Conservation (phyloP, 768 basidiomycete species). For the Myochromella boudieri region DNA sequence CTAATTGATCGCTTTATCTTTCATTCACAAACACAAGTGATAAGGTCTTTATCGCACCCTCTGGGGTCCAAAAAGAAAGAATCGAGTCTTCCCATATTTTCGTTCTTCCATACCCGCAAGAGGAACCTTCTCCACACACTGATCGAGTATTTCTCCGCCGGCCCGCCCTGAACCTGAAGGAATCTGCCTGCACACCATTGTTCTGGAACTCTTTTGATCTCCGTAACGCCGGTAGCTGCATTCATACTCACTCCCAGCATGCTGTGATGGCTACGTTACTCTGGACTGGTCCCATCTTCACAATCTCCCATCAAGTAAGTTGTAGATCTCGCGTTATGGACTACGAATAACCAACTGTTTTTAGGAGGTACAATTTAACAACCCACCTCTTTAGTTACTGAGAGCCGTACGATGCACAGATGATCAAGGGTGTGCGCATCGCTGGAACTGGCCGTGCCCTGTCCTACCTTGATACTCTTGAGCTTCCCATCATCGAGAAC, state of each 20-base stretch:
- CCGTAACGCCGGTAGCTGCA: constrained; percentile 79
- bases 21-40: constrained; percentile 39
- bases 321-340: no score
- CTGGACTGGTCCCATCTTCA: constrained; percentile 68
- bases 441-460: constrained; percentile 76
- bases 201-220: constrained; percentile 92
- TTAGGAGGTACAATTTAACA: constrained; percentile 39
- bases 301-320: constrained; percentile 79
- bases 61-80: constrained; percentile 89
- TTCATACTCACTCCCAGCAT: constrained; percentile 90
- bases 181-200: constrained; percentile 85
- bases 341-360: constrained; percentile 1
- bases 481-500: constrained; percentile 87
- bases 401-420: constrained; percentile 41
- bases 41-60: constrained; percentile 84
- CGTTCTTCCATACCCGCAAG: constrained; percentile 77
- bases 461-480: constrained; percentile 83
- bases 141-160: constrained; percentile 79
- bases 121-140: constrained; percentile 55
- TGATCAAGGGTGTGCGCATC: constrained; percentile 88
- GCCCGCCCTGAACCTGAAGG: constrained; percentile 69
- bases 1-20: background rate
- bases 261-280: constrained; percentile 87
- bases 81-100: constrained; percentile 85
- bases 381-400: background rate